Base-by-base conservation (phyloP, 345 rosid genomes). In the Xanthoceras sorbifolium region DNA sequence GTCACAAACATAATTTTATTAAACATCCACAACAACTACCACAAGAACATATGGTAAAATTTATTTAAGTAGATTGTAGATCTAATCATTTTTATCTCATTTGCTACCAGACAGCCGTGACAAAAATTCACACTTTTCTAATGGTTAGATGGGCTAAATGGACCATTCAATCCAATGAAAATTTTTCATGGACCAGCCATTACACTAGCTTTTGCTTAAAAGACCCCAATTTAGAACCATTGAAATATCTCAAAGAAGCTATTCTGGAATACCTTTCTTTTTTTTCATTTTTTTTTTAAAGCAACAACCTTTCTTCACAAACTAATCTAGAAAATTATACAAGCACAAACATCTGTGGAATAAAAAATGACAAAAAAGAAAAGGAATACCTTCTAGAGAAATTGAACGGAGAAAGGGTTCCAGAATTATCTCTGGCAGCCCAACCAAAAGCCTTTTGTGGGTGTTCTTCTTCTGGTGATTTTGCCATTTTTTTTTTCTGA, bases 341-440 rank as follows among this genome's bases (percentile, higher is more conserved):
- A 55, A 31, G 42, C 9, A 28, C 31, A 36, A 10, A 3, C 28
- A n/a, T 29, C 6, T 1, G 9, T n/a, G 18, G 22, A 36, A 59
- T 1, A 3, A 57, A 57, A 69, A 40, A 36, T 62, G 0, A 15
- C 18, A 11, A 31, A 0, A 36, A 60, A 68, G 14, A 67, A 29
- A 63, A 38, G 31, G 7, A 67, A 2, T 70, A 92, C 97, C 98
- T 94, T 80, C 97, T 87, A 61, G 94, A 94, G 89, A 94, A 92
- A 73, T 79, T 67, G 59, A 94, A 91, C 69, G 97, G 98, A 8
- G 94, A 88, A 54, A 92, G 90, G 55, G 75, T 31, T 38, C 97
- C 98, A 55, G 97, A 89, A 26, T 36, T 77, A 46, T 92, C 98
- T 22, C 67, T 84, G 29, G 98, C 97, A 65, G 94, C 98, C 93